Base-by-base conservation (phyloP, 768 basidiomycete genomes). In the Zangia roseola region DNA sequence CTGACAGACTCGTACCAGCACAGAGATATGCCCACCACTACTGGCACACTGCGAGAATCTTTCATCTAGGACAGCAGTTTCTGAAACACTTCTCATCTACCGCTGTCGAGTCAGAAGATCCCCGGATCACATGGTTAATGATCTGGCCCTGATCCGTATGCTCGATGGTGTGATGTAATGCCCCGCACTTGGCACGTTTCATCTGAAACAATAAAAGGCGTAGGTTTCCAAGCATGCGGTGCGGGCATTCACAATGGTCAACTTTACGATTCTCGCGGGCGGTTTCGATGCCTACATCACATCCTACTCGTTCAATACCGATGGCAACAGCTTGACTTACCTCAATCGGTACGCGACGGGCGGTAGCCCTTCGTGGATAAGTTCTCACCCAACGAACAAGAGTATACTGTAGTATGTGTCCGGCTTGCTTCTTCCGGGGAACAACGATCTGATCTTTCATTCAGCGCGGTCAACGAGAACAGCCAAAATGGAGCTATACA, bases 231-330 rank as follows among this genome's bases (percentile, higher is more conserved):
- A 31, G 14, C 7, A 14, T 13, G 30, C 14, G 4, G 23, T 10
- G 8, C 3, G 28, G 13, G 20, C n/a, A 6, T 33, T 17, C 35
- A 34, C 19, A 37, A 87, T 86, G 85, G 84, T 86, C 56, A 74
- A 79, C 46, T 80, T 83, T 59, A 83, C 74, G 5, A 83, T 88
- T 52, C 73, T 87, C 30, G 85, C 85, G 25, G 84, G 85, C 28
- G 84, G 84, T 14, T 86, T 80, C 59, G 64, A 70, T 20, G 65
- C 78, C 50, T 83, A 82, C 56, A 72, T 88, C 45, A 81, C 80
- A 2, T 77, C 81, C 0, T 86, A 86, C 63, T 58, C 80, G 30
- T 88, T 87, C 69, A 76, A 80, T 58, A 67, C 79, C 10, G 70
- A 77, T 19, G 68, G 71, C 17, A 71, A 70, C 14, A 66, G 75